These are phyloP conservation scores for Lichtheimia hyalospora DNA, from an alignment of 371 early-diverging fungal species.

Conservation along the genomic window DNA sequence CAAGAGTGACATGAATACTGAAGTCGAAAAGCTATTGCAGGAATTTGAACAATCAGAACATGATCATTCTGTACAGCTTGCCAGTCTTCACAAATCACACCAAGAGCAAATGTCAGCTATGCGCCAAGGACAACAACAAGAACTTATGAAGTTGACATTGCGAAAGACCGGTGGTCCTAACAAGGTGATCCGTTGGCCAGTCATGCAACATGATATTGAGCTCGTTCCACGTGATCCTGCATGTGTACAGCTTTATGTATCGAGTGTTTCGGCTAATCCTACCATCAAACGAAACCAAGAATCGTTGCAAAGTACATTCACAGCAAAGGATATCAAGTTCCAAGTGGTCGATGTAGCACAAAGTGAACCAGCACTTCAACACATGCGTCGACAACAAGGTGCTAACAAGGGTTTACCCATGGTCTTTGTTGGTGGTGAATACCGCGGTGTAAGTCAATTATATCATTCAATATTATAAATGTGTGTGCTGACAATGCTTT, in stretches of 20 bases:
- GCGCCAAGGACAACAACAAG: constrained; percentile 32
- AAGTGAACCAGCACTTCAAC: constrained; percentile 37
- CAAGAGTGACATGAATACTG: constrained; percentile 40
- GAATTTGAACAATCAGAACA: constrained; percentile 56
- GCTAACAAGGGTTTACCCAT: constrained; percentile 27
- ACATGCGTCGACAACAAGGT: constrained; percentile 32
- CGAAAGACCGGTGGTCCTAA: constrained; percentile 21
- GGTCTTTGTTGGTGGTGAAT: constrained; percentile 45
- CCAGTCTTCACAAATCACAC: constrained; percentile 35
- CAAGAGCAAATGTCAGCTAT: constrained; percentile 37
- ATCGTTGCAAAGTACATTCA: constrained; percentile 18
- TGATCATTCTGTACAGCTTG: constrained; percentile 39
- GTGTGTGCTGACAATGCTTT: neutral
- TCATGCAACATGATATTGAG: constrained; percentile 7
- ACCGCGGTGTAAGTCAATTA: constrained; percentile 31
- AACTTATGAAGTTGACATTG: constrained; percentile 16
- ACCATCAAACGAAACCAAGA: constrained; percentile 37
- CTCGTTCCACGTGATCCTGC: constrained; percentile 25
- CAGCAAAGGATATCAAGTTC: constrained; percentile 20
- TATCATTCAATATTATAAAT: neutral
- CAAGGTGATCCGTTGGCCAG: constrained; percentile 24
- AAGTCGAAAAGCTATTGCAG: constrained; percentile 40
- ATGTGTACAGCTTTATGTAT: constrained; percentile 33
- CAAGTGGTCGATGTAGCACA: constrained; percentile 39
- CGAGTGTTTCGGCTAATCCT: constrained; percentile 32